These are phyloP conservation scores for Phyllosticta capitalensis DNA, from an alignment of 2,329 filamentous ascomycete species.

Conservation along the genomic window DNA sequence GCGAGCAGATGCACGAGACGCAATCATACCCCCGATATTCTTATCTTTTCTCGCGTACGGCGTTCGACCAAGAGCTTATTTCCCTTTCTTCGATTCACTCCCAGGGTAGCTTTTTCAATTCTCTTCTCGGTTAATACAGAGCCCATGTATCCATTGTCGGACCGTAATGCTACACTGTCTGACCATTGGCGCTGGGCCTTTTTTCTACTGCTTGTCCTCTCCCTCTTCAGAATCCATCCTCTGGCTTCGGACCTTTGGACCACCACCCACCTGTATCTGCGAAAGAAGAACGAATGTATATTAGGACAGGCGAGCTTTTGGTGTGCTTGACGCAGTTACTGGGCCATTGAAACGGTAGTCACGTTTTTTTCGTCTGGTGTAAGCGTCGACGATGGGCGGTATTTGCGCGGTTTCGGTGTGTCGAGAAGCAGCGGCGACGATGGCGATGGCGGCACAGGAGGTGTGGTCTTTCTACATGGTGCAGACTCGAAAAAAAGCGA, in stretches of 20 bases:
- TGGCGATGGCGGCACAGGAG: not conserved
- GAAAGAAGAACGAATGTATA: constrained; percentile 9
- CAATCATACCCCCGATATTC: constrained; percentile 8
- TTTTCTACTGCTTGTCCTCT: not conserved
- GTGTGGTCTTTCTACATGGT: not conserved
- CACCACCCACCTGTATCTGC: constrained; percentile 4
- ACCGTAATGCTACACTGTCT: not conserved
- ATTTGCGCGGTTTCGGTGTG: not conserved
- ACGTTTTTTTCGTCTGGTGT: not conserved
- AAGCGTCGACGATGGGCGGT: not conserved
- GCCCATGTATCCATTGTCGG: not conserved
- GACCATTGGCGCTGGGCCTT: constrained; percentile 3
- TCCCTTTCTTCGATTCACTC: constrained; percentile 9
- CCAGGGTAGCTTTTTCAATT: not conserved
- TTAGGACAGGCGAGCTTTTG: constrained; percentile 10
- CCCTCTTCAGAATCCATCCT: not conserved
- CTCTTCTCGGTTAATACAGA: constrained; percentile 11
- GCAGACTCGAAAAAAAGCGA: not conserved
- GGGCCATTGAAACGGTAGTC: not conserved
- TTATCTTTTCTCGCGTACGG: constrained; percentile 7
- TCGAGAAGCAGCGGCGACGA: not conserved
- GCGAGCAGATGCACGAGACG: constrained; percentile 5
- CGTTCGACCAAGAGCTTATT: constrained; percentile 8
- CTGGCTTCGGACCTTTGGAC: not conserved
- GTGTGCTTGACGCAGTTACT: not conserved